Conservation (phyloP, 139 green algal species). For the Coelastrella sp. region DNA sequence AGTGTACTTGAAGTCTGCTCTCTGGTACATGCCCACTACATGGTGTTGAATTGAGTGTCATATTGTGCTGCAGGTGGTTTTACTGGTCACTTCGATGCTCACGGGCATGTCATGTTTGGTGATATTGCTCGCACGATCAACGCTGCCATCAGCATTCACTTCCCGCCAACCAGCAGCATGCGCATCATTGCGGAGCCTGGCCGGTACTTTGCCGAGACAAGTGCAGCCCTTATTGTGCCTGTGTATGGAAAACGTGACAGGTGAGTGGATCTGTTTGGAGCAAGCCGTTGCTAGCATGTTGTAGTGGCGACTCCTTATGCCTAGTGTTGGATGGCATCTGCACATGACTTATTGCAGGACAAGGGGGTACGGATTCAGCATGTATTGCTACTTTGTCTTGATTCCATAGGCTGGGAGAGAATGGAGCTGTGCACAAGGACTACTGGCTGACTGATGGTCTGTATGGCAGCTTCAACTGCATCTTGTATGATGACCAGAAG, state of each 20-base stretch:
- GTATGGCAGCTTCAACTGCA: slow-evolving; percentile 96
- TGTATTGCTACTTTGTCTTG: neutral
- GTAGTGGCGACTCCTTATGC: too few species aligned
- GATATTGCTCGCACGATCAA: slow-evolving; percentile 72
- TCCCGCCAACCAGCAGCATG: slow-evolving; percentile 75
- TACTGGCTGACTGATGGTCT: slow-evolving; percentile 88
- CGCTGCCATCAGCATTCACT: slow-evolving; percentile 82
- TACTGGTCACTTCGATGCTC: slow-evolving; percentile 64
- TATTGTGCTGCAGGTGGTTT: slow-evolving; percentile 51
- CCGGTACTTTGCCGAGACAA: slow-evolving; percentile 95
- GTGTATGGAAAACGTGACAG: slow-evolving; percentile 85
- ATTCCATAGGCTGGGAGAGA: neutral
- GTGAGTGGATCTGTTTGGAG: too few species aligned
- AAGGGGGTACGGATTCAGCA: neutral
- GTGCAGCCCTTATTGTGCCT: slow-evolving; percentile 74
- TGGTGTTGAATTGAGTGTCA: too few species aligned
- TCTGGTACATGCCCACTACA: too few species aligned
- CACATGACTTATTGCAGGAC: neutral
- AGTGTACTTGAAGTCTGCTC: too few species aligned
- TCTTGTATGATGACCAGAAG: slow-evolving; percentile 82
- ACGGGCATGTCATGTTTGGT: slow-evolving; percentile 63
- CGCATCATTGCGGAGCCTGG: slow-evolving; percentile 95
- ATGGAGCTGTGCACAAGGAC: slow-evolving; percentile 34
- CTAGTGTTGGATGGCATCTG: neutral
- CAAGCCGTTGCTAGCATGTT: neutral